Evolutionary conservation across 148 eudicot species (phyloP).

Genomic region (Arctostaphylos glauca): DNA sequence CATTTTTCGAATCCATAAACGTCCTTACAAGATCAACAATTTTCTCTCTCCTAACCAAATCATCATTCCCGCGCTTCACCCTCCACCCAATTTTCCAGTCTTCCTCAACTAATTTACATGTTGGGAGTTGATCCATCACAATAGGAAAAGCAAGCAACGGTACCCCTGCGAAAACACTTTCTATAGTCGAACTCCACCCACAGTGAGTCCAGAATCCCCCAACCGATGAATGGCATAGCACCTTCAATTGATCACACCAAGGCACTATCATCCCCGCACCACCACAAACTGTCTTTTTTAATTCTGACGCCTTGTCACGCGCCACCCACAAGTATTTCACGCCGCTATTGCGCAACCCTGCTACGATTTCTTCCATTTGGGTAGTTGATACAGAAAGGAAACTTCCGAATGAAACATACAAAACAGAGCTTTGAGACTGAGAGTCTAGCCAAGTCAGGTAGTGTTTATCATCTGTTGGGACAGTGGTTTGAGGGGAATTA

Average conservation of each 20-base stretch:
- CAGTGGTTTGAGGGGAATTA: neutral
- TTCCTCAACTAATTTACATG: slow-evolving; percentile 35
- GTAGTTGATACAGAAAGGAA: slow-evolving; percentile 21
- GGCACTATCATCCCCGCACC: slow-evolving; percentile 21
- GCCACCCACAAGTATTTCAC: slow-evolving; percentile 28
- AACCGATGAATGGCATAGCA: slow-evolving; percentile 30
- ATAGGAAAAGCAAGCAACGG: slow-evolving; percentile 40
- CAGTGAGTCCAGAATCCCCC: slow-evolving; percentile 45
- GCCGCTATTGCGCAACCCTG: slow-evolving; percentile 24
- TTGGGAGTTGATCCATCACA: slow-evolving; percentile 24
- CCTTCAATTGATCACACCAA: slow-evolving; percentile 51
- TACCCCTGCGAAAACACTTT: slow-evolving; percentile 28
- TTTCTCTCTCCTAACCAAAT: slow-evolving; percentile 28
- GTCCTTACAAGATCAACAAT: slow-evolving; percentile 21
- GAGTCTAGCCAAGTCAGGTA: slow-evolving; percentile 39
- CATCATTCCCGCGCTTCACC: slow-evolving; percentile 15
- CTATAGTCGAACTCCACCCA: slow-evolving; percentile 41
- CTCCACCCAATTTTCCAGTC: slow-evolving; percentile 48
- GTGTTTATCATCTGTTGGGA: neutral
- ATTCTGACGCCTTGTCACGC: slow-evolving; percentile 21
- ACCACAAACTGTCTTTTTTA: neutral
- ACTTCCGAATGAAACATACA: slow-evolving; percentile 41
- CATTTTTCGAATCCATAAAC: slow-evolving; percentile 36
- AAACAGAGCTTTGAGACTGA: slow-evolving; percentile 27
- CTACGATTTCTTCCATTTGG: slow-evolving; percentile 38